phyloP scores from a whole-genome alignment of 2,329 filamentous ascomycete species.

The Hypoxylon sp. region DNA sequence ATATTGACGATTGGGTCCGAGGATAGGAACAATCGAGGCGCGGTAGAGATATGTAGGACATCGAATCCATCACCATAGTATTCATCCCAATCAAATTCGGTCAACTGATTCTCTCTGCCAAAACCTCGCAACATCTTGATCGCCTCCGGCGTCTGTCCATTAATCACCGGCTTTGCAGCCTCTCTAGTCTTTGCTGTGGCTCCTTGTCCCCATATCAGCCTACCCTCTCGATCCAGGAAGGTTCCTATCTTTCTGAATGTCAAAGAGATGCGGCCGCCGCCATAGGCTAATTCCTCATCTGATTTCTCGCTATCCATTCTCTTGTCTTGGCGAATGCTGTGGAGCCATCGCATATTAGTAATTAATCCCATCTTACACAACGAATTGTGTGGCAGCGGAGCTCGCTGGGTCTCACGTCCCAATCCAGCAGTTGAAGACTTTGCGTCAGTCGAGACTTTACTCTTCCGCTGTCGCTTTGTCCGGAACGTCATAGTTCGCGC shows the following conservation, averaged over 20 bases:
- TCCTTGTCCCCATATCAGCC: constrained; percentile 91
- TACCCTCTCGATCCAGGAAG: constrained; percentile 76
- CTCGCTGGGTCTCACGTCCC: constrained; percentile 74
- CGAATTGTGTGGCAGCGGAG: constrained; percentile 87
- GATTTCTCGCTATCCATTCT: constrained; percentile 77
- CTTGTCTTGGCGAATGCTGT: constrained; percentile 92
- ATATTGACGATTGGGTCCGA: constrained; percentile 64
- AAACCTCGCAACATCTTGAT: constrained; percentile 83
- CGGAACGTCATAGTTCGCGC: constrained; percentile 91
- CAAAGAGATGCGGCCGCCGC: constrained; percentile 86
- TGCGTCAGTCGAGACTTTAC: constrained; percentile 41
- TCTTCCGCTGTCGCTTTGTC: constrained; percentile 74
- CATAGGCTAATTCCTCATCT: constrained; percentile 77
- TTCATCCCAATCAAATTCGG: constrained; percentile 79
- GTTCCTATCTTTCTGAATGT: constrained; percentile 94
- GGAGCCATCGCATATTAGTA: constrained; percentile 90
- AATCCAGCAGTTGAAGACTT: constrained; percentile 43
- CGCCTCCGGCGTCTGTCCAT: constrained; percentile 76
- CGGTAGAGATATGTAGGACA: constrained; percentile 76
- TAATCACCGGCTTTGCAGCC: constrained; percentile 74
- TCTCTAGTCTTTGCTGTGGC: constrained; percentile 77
- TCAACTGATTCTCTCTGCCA: constrained; percentile 83
- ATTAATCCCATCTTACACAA: constrained; percentile 84
- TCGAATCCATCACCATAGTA: constrained; percentile 88
- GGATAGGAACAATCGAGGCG: constrained; percentile 67